These are phyloP conservation scores for Porpolomopsis calyptriformis DNA, from an alignment of 768 basidiomycete species.

Conservation along the genomic window DNA sequence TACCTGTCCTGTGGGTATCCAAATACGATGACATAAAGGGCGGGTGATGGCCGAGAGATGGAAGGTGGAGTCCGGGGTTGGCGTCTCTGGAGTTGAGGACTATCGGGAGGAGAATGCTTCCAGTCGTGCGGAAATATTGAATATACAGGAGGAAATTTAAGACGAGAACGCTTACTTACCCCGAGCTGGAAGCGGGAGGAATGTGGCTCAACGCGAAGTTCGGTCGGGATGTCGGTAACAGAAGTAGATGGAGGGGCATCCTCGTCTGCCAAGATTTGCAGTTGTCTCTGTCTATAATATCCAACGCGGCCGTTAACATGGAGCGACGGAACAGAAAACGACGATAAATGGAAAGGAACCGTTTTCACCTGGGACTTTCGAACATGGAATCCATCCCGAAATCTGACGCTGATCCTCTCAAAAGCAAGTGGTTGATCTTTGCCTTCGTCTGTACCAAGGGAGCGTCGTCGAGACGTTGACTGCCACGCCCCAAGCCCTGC, in stretches of 20 bases:
- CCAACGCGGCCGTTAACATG: too few species aligned
- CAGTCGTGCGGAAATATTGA: background rate
- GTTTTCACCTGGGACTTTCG: constrained; percentile 49
- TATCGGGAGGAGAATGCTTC: constrained; percentile 29
- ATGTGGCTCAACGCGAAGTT: constrained; percentile 34
- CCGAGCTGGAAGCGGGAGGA: constrained; percentile 34
- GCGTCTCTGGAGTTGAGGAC: constrained; percentile 29
- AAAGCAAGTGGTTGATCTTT: constrained; percentile 61
- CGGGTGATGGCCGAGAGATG: constrained; percentile 26
- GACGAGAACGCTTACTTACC: too few species aligned
- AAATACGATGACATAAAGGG: constrained; percentile 66
- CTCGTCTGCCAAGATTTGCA: constrained; percentile 57
- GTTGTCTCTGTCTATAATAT: constrained; percentile 36
- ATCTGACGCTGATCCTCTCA: constrained; percentile 53
- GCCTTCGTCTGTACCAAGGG: constrained; percentile 74
- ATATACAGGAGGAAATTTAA: constrained; percentile 2
- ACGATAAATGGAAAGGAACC: constrained; percentile 9
- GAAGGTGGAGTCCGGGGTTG: constrained; percentile 19
- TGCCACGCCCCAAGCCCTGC: constrained; percentile 40
- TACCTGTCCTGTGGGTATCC: constrained; percentile 83
- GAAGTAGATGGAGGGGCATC: constrained; percentile 74
- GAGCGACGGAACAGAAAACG: background rate
- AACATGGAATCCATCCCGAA: constrained; percentile 85
- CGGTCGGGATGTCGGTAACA: constrained; percentile 63
- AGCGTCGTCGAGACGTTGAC: constrained; percentile 59